Base-by-base conservation (phyloP, 1,139 yeast genomes). In the Scheffersomyces titani region DNA sequence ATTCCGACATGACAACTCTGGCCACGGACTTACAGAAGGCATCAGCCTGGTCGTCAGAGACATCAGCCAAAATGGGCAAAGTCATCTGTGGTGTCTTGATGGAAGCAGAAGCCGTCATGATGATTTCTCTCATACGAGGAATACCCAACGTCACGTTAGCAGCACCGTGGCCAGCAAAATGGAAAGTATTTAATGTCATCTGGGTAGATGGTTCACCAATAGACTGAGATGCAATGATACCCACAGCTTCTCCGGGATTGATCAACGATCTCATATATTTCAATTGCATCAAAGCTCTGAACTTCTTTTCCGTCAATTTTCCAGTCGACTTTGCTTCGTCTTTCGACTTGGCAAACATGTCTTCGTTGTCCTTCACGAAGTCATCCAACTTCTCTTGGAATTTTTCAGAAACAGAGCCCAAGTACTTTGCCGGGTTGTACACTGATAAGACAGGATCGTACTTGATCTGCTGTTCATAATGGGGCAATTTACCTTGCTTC, bases 101-200 rank as follows among this genome's bases (percentile, higher is more conserved):
- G 56, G 90, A 80, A 20, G 97, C 87, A 58, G 97, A 91, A 11
- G 99, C 99, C 19, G 99, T 96, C 99, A 96, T 96, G 71, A 96
- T 93, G 71, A 96, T 96, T 85, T 96, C 99, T 85, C 99, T 89
- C 93, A 96, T 89, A 86, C 99, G 97, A 52, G 99, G 99, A 71
- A 96, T 96, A 89, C 99, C 99, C 70, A 96, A 84, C 0, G 99
- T 96, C 64, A 96, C 99, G 76, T 96, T 96, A 53, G 99, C 99
- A 58, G 99, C 99, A 86, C 99, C 99, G 79, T 96, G 99, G 73
- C 99, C 99, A 66, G 99, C 99, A 70, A 96, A 96, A 81, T 96
- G 99, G 96, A 96, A 96, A 55, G 99, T 96, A 75, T 96, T 96
- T 70, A 96, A 85, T 20, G 99, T 96, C 99, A 96, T 96, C 80